A percentile compares a stretch with the other conserved stretches of the same genome.
These are phyloP conservation scores for Phytophthora parvispora DNA, from an alignment of 352 stramenopile species.

Conservation along the genomic window DNA sequence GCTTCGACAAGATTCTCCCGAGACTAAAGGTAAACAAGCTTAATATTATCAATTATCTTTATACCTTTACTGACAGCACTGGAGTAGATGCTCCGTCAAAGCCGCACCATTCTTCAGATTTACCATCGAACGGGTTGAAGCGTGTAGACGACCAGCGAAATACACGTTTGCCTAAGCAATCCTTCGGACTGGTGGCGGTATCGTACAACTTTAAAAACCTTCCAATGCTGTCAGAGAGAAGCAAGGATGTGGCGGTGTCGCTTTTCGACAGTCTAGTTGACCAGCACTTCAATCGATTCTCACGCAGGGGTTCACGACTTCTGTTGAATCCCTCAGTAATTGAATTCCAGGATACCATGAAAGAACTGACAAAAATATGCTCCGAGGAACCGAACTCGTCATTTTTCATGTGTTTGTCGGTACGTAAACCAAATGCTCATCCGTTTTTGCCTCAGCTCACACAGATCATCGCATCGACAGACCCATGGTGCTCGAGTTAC, in stretches of 20 bases:
- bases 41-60: neutral
- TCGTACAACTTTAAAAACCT: conserved; percentile 69
- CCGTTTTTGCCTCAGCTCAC: neutral
- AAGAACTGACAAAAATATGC: conserved; percentile 59
- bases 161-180: conserved; percentile 25
- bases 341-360: conserved; percentile 83
- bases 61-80: neutral
- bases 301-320: conserved; percentile 57
- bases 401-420: conserved; percentile 75
- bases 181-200: conserved; percentile 64
- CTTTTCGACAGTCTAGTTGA: conserved; percentile 71
- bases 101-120: neutral
- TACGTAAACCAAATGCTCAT: conserved; percentile 27
- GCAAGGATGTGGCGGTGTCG: conserved; percentile 59
- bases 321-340: conserved; percentile 87
- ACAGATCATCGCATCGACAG: conserved; percentile 27
- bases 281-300: conserved; percentile 60
- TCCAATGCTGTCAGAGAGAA: conserved; percentile 58
- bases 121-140: conserved; percentile 3
- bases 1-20: conserved; percentile 25
- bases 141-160: neutral
- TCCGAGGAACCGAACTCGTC: conserved; percentile 45
- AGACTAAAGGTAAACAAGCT: conserved; percentile 21
- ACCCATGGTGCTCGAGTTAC: conserved; percentile 75
- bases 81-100: conserved; percentile 3